Evolutionary conservation across 2,329 filamentous ascomycete genomes (phyloP).

Genomic region (Cladosporium sp.): DNA sequence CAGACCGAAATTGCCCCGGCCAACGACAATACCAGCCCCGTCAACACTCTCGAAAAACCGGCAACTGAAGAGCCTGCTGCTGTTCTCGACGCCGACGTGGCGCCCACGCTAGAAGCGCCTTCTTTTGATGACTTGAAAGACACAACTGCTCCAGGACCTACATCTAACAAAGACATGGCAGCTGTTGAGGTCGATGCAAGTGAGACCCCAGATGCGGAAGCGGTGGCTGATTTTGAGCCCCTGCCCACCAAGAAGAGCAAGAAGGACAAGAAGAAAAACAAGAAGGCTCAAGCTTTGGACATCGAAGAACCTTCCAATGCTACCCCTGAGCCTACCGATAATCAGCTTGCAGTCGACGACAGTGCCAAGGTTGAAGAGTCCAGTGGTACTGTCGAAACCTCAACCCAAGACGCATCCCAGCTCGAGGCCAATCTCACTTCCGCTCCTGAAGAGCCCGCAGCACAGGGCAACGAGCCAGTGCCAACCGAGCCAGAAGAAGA

Average conservation of each 20-base stretch:
- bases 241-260: constrained; percentile 28
- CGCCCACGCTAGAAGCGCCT: not conserved
- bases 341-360: not conserved
- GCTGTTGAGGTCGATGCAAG: not conserved
- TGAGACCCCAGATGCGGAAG: not conserved
- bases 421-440: not conserved
- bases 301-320: not conserved
- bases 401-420: not conserved
- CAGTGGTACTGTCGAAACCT: not conserved
- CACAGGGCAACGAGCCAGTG: not conserved
- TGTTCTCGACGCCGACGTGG: not conserved
- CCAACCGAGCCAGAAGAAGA: constrained; percentile 12
- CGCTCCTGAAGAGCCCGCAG: not conserved
- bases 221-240: constrained; percentile 20
- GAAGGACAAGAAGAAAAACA: constrained; percentile 42
- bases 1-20: not conserved
- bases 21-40: not conserved
- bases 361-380: not conserved
- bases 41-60: not conserved
- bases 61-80: not conserved
- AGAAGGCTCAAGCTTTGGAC: constrained; percentile 11
- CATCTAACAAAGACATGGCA: not conserved
- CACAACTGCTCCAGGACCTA: not conserved
- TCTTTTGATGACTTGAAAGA: not conserved
- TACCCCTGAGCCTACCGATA: not conserved